Base-by-base conservation (phyloP, 257 asterid genomes). In the Paraleonurus japonicus region DNA sequence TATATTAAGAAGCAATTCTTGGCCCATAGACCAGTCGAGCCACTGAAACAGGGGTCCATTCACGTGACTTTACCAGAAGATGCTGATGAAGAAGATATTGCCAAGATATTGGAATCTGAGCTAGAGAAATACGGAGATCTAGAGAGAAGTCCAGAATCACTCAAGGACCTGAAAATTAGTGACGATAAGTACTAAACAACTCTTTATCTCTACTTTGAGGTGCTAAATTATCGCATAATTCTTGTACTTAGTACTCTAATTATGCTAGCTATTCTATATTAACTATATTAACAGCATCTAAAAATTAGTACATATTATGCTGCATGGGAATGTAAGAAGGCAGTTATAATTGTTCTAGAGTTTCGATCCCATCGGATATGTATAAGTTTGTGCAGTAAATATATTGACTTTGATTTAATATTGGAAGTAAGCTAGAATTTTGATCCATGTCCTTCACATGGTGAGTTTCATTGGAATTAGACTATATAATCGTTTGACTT, bases 1-100 rank as follows among this genome's bases (percentile, higher is more conserved):
- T 81, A 89, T 80, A 72, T 89, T 35, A 85, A 85, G 82, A 79
- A 82, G 81, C 94, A 85, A 78, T 67, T 77, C 32, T 33, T 63
- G 72, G 72, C 67, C 43, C 78, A 59, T 23, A 17, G 32, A 58
- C 76, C 75, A 15, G 69, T 59, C n/a, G 66, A 35, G 45, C 90
- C 86, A 45, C 7, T 74, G 33, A 85, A 81, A 65, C 93, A 87
- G 66, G 91, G 94, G 24, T 89, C 96, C 0, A 81, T 89, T 67
- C 94, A 89, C 33, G 94, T 89, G 59, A 84, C 89, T 59, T 77
- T 86, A 51, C 94, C 94, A 1, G 86, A 86, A 72, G 82, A 77
- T 60, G 89, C 81, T 9, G 80, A 66, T 1, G 90, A 88, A 61
- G 82, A 65, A 48, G 91, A 86, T 5, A 80, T 90, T 37, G 89